Base-by-base conservation (phyloP, 768 basidiomycete genomes). In the Rhodocollybia butyracea region DNA sequence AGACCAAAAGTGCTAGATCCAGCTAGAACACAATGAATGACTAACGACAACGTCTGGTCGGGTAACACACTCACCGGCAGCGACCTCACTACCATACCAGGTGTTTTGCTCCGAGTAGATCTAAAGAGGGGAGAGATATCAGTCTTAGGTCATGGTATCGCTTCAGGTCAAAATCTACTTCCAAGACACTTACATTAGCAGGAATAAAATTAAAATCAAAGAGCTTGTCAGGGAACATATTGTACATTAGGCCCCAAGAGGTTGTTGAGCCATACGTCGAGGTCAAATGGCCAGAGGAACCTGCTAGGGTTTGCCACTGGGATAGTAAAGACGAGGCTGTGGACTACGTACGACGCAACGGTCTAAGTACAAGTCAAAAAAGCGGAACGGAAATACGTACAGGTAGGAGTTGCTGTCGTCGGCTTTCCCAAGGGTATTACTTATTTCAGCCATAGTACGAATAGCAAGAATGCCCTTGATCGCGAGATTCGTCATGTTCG, bases 201-300 rank as follows among this genome's bases (percentile, higher is more conserved):
- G 56, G 43, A 10, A 59, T 51, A n/a, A 59, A 47, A 26, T 45
- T 32, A 12, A 56, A 51, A 26, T 67, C 67, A 6, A 80, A 63
- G 21, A 79, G 64, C 57, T 62, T 67, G 55, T 81, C 79, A 19
- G 73, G 75, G 45, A 71, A 80, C 51, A 80, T 38, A 63, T 79
- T 81, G 61, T 80, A 81, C 8, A 70, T 63, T 31, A 76, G n/a
- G 5, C 69, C 73, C 75, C 71, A 75, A 10, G 59, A 54, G 11
- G 30, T 39, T 4, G 52, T 26, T 17, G 41, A 19, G 24, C 54
- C 34, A 47, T 60, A 59, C 3, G 47, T 51, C 10, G 58, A 59
- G 3, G 46, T 31, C 6, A 59, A 48, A 32, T 56, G 48, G 15
- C 50, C 50, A 19, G 31, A 38, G 22, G 31, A 29, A 26, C 27